Conservation (phyloP, 495 filamentous ascomycete species). For the Podospora didyma region DNA sequence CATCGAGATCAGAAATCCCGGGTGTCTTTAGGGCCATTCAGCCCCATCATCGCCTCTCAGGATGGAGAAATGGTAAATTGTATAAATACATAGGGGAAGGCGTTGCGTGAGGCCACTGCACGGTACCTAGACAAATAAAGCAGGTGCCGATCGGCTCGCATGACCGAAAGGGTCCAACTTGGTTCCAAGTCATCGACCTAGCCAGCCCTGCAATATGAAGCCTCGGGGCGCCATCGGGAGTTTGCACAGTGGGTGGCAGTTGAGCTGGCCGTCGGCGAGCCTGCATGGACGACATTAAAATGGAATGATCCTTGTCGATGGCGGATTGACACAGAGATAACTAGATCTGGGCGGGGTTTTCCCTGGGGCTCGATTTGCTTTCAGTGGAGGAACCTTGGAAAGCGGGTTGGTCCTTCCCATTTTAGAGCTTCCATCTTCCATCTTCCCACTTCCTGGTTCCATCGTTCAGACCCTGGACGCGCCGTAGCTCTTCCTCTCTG, state of each 20-base stretch:
- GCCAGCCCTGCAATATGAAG: not conserved
- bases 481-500: too few relatives aligned
- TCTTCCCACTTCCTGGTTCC: too few relatives aligned
- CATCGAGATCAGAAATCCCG: too few relatives aligned
- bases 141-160: not conserved
- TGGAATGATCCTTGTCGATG: not conserved
- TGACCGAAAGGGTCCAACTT: not conserved
- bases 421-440: not conserved
- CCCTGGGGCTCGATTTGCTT: conserved; percentile 13
- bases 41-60: too few relatives aligned
- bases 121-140: not conserved
- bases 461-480: too few relatives aligned
- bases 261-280: not conserved
- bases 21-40: too few relatives aligned
- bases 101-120: not conserved
- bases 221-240: not conserved
- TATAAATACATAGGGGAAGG: not conserved
- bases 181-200: not conserved
- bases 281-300: not conserved
- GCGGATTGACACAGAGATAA: conserved; percentile 4
- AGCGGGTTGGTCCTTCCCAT: not conserved
- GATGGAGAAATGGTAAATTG: not conserved
- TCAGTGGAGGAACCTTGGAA: not conserved
- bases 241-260: not conserved
- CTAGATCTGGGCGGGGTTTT: conserved; percentile 22